Conservation (phyloP, 2,329 filamentous ascomycete genomes). For the Talaromyces marneffei region DNA sequence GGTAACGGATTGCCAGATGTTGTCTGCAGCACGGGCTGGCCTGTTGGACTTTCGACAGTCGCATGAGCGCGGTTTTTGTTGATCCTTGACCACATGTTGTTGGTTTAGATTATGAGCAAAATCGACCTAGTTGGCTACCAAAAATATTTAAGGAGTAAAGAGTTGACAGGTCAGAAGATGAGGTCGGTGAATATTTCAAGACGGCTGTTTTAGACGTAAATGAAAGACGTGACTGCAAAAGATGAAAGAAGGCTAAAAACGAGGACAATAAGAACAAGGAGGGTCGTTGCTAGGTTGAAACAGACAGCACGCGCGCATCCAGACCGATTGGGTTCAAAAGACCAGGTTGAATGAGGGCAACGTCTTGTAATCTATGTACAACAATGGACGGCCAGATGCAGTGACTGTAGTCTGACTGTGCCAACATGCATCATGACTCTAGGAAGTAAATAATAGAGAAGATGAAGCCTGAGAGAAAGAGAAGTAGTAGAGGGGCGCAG, state of each 20-base stretch:
- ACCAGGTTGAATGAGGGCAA: not conserved
- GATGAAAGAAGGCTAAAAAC: not conserved
- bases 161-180: not conserved
- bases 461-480: not conserved
- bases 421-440: not conserved
- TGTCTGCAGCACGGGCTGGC: conserved; percentile 41
- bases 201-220: not conserved
- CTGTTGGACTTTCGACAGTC: conserved; percentile 41
- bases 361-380: not conserved
- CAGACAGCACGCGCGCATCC: not conserved
- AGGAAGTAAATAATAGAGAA: not conserved
- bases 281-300: not conserved
- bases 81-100: conserved; percentile 51
- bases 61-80: conserved; percentile 43
- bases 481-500: not conserved
- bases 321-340: not conserved
- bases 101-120: not conserved
- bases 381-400: not conserved
- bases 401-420: not conserved
- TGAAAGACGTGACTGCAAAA: not conserved
- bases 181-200: not conserved
- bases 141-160: not conserved
- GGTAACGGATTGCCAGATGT: conserved; percentile 31
- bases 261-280: not conserved
- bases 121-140: not conserved